These are phyloP conservation scores for Eucalyptus dawsonii DNA, from an alignment of 345 rosid genomes.

Conservation along the genomic window DNA sequence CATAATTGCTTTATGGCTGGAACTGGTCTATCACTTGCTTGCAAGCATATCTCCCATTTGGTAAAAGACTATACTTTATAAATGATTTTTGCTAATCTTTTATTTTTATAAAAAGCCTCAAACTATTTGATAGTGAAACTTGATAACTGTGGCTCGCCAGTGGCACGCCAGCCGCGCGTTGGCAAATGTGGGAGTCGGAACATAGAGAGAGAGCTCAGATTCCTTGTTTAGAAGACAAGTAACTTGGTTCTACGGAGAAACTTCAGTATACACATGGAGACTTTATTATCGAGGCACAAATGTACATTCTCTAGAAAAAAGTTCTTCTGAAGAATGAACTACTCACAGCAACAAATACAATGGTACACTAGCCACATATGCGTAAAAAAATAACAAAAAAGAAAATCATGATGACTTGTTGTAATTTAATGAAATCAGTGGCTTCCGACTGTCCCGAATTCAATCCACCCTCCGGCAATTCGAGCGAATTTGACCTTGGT, in stretches of 20 bases:
- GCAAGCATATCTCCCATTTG: neutral
- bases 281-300: neutral
- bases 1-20: neutral
- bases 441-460: neutral
- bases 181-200: neutral
- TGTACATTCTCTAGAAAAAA: neutral
- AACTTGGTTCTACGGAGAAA: neutral
- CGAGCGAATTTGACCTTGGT: conserved; percentile 25
- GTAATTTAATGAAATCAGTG: neutral
- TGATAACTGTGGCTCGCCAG: no score
- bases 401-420: neutral
- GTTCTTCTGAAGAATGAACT: neutral
- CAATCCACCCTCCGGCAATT: conserved; percentile 13
- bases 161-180: neutral
- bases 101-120: neutral
- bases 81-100: neutral
- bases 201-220: neutral
- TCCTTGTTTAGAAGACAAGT: neutral
- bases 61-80: neutral
- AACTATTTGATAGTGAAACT: neutral
- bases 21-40: neutral
- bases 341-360: neutral
- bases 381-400: neutral
- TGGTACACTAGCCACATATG: neutral
- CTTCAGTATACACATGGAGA: neutral